A percentile compares a stretch with the other conserved stretches of the same genome.
These are phyloP conservation scores for Lipomyces lipofer DNA, from an alignment of 805 yeast genomes.

Conservation along the genomic window DNA sequence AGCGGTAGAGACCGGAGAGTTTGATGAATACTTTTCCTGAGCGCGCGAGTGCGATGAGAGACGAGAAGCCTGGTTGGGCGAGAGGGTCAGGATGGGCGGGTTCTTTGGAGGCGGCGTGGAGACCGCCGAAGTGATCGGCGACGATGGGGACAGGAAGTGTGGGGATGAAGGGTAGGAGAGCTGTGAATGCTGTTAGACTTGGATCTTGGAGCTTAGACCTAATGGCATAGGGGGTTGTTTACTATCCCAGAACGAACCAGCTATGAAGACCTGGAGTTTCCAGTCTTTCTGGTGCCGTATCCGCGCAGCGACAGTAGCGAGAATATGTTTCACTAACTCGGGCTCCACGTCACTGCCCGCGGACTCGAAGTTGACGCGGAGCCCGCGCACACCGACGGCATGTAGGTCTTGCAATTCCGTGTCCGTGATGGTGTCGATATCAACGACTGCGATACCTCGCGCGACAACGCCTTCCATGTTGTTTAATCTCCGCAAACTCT, in stretches of 20 bases:
- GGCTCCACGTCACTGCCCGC: neutral
- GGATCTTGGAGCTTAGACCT: too few species aligned
- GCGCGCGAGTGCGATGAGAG: constrained; percentile 2
- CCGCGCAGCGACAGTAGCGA: neutral
- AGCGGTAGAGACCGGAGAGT: constrained; percentile 11
- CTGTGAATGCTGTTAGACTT: neutral
- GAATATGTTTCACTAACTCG: neutral
- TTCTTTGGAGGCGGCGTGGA: neutral
- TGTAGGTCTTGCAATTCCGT: neutral
- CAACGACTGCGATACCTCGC: constrained; percentile 9
- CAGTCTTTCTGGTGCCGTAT: neutral
- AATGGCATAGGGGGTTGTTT: neutral
- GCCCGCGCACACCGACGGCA: constrained; percentile 3
- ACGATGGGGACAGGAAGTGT: constrained; percentile 5
- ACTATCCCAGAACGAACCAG: constrained; percentile 3
- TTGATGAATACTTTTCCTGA: constrained; percentile 6
- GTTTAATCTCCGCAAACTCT: neutral
- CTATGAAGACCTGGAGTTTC: constrained; percentile 3
- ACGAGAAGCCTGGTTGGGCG: constrained; percentile 8
- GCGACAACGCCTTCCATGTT: too few species aligned
- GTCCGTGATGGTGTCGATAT: neutral
- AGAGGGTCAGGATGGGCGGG: constrained; percentile 1
- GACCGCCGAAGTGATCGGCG: constrained; percentile 11
- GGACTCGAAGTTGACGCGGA: constrained; percentile 6
- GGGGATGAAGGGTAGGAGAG: constrained; percentile 1